Evolutionary conservation across 352 stramenopile genomes (phyloP).

Genomic region (Phytophthora lateralis): DNA sequence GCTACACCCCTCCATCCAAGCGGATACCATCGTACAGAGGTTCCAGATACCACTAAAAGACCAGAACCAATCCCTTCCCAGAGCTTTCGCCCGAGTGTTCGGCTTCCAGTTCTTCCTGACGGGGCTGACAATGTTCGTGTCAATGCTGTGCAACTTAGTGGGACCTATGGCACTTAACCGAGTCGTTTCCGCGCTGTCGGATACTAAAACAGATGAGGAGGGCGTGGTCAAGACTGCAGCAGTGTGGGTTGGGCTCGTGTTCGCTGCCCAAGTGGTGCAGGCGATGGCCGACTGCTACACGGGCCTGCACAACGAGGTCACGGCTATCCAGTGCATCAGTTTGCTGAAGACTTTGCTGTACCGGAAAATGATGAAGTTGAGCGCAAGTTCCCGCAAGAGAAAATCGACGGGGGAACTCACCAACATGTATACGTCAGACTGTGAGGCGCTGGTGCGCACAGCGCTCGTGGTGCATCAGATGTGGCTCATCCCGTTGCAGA

Average conservation of each 20-base stretch:
- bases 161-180: conserved; percentile 48
- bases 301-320: conserved; percentile 44
- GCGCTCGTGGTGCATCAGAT: conserved; percentile 44
- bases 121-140: conserved; percentile 41
- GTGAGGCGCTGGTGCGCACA: conserved; percentile 38
- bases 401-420: conserved; percentile 55
- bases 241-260: conserved; percentile 35
- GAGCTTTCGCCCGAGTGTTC: conserved; percentile 40
- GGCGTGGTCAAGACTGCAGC: conserved; percentile 11
- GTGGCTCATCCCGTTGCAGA: conserved; percentile 54
- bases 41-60: conserved; percentile 29
- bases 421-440: conserved; percentile 60
- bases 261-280: conserved; percentile 50
- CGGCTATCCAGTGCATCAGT: conserved; percentile 55
- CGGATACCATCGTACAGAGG: conserved; percentile 18
- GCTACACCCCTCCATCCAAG: conserved; percentile 26
- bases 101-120: conserved; percentile 40
- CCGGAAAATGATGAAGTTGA: conserved; percentile 49
- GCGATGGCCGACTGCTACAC: conserved; percentile 53
- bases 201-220: conserved; percentile 18
- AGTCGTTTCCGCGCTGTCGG: conserved; percentile 39
- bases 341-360: conserved; percentile 50
- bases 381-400: conserved; percentile 32
- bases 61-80: conserved; percentile 25
- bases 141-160: conserved; percentile 47